Evolutionary conservation across 2,329 filamentous ascomycete species (phyloP), one percentile per base, ranked within the genome.

Genomic region (Penicillium freii): DNA sequence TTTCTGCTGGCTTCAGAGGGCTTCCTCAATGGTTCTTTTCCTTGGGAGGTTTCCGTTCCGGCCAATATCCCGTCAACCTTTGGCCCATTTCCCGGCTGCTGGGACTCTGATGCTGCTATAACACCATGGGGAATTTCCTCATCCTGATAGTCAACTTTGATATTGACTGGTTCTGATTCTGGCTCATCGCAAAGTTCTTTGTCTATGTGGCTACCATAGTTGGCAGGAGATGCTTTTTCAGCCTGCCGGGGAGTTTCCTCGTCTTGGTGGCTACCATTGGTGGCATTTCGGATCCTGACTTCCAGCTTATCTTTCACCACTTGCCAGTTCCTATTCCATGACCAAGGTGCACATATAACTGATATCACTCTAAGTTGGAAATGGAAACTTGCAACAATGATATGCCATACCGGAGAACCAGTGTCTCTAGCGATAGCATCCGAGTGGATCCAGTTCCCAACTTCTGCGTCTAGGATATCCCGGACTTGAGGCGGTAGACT

Each of bases 401-500:
- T 5, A 9, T 23, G 9, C 42, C 42, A 54, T 44, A 21, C n/a
- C 31, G 21, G 11, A 36, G 31, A 19, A 10, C 2, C n/a, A 23
- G 3, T 13, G 9, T 47, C 23, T 21, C 23, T 13, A 23, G 17
- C 23, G 5, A 47, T 21, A 27, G n/a, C 51, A n/a, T 34, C 29
- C 23, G 17, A 48, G 29, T 40, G 51, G 6, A 53, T 25, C 50
- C 45, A 57, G 5, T 36, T 23, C 6, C 9, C 55, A 25, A 21
- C 19, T 15, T 34, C 17, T 33, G 17, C 34, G 10, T 57, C 39
- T 6, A 53, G 23, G 2, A 52, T 27, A 34, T 56, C 46, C 25
- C 34, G 54, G 21, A 56, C 27, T 23, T 46, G 10, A 7, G n/a
- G 7, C 10, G 43, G 46, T 44, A 60, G 58, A 33, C 54, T 31